Evolutionary conservation across 75 land plant genomes (phyloP).

Genomic region (Pinus taeda): DNA sequence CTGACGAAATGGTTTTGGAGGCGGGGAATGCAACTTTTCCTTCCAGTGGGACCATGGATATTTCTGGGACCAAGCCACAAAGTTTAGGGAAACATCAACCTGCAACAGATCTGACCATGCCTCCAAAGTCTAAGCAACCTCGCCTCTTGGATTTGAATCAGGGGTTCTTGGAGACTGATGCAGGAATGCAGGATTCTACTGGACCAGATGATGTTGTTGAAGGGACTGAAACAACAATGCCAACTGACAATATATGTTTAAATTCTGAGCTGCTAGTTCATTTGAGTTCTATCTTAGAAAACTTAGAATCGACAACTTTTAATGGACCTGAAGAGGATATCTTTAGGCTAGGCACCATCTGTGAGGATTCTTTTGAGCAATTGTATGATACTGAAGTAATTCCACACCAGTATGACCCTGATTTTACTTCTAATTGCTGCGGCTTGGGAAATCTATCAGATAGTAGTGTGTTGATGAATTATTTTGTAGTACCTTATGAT

Average conservation of each 20-base stretch:
- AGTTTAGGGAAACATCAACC: conserved; percentile 34
- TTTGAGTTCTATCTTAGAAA: too few species aligned
- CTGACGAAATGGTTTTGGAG: not conserved
- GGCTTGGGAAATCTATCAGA: too few species aligned
- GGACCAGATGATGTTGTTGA: conserved; percentile 4
- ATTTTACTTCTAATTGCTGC: too few species aligned
- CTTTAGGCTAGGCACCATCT: too few species aligned
- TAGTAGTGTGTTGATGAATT: too few species aligned
- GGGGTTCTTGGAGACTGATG: conserved; percentile 6
- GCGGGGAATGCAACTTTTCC: not conserved
- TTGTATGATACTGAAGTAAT: too few species aligned
- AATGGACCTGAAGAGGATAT: too few species aligned
- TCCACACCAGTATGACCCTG: too few species aligned
- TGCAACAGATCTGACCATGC: conserved; percentile 15
- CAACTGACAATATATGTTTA: not conserved
- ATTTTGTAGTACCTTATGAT: too few species aligned
- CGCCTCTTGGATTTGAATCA: conserved; percentile 14
- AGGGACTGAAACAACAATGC: conserved; percentile 1
- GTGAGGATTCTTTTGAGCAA: too few species aligned
- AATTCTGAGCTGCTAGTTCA: not conserved
- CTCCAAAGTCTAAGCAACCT: conserved; percentile 25
- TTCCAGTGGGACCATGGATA: conserved; percentile 4
- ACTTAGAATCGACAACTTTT: too few species aligned
- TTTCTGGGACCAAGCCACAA: conserved; percentile 14
- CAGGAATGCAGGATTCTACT: conserved; percentile 5